Base-by-base conservation (phyloP, 345 rosid species). In the Hevea brasiliensis region DNA sequence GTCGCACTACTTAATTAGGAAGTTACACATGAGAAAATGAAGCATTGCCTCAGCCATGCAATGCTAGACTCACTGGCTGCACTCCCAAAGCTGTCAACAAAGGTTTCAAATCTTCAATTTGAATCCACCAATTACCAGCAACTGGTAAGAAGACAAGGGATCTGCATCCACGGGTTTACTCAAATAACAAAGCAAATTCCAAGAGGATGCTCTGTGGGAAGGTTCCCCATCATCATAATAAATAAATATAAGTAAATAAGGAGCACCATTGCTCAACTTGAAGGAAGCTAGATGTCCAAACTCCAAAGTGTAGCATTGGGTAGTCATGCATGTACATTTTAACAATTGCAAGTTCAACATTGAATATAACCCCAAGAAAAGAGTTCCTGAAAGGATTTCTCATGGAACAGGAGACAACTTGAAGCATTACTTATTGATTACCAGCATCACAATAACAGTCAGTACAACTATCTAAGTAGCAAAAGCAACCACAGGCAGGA, bases 321-420 rank as follows among this genome's bases (percentile, higher is more conserved):
- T 20, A 14, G 4, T n/a, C 55, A 66, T n/a, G 58, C 69, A 54
- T 27, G 60, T 11, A 61, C 17, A 59, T 48, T 72, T 2, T 53
- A 21, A 63, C 23, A 18, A 63, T 26, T 42, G 6, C 29, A 45
- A 24, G 53, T 41, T 40, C 47, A 14, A 42, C 40, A 27, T 13
- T 21, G 8, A 27, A 35, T 1, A 2, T 5, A 27, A 70, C 37
- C 47, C 67, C 26, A 57, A 60, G 26, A 59, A 57, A 68, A 10
- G 23, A 72, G 32, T 44, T 57, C n/a, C 20, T 7, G 29, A 15
- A 62, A 40, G 44, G 18, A 32, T 47, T 56, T 65, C 74, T 69
- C 53, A 20, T 14, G 20, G 9, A 67, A 23, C n/a, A n/a, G n/a
- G n/a, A n/a, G n/a, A n/a, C n/a, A 11, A 65, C 4, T 40, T 56